Evolutionary conservation across 768 basidiomycete species (phyloP).

Genomic region (Mrakia frigida): DNA sequence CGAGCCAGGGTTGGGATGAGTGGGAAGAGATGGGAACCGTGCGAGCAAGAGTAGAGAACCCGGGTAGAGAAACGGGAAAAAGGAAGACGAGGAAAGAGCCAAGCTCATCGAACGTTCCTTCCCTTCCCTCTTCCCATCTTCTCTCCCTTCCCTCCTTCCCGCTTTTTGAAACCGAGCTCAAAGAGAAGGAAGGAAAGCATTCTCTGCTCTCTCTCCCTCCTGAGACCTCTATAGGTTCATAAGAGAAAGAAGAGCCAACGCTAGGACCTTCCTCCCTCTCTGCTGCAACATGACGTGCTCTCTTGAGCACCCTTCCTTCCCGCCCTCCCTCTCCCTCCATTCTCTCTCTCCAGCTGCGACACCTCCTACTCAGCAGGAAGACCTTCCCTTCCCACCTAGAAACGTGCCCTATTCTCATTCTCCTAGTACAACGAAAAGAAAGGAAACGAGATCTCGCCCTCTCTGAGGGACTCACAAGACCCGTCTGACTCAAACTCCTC

Average conservation of each 20-base stretch:
- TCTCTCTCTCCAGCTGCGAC: no score
- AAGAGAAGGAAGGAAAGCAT: no score
- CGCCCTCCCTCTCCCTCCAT: not conserved
- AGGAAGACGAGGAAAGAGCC: not conserved
- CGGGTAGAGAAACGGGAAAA: not conserved
- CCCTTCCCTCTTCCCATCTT: not conserved
- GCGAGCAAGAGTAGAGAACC: not conserved
- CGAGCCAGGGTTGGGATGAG: not conserved
- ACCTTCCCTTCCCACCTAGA: no score
- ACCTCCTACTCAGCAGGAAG: no score
- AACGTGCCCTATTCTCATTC: no score
- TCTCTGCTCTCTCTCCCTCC: no score
- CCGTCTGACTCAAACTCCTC: constrained; percentile 3
- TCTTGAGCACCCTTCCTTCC: not conserved
- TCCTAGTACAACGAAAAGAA: not conserved
- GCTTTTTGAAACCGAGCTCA: not conserved
- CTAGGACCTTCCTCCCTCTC: not conserved
- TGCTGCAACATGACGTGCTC: constrained; percentile 2
- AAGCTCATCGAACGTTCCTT: not conserved
- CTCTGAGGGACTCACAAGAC: not conserved
- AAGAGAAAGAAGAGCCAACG: no score
- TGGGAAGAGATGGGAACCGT: not conserved
- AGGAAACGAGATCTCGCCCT: not conserved
- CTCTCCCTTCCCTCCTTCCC: not conserved
- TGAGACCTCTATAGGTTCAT: no score